phyloP scores from a whole-genome alignment of 257 asterid species.

The Ocimum tenuiflorum region DNA sequence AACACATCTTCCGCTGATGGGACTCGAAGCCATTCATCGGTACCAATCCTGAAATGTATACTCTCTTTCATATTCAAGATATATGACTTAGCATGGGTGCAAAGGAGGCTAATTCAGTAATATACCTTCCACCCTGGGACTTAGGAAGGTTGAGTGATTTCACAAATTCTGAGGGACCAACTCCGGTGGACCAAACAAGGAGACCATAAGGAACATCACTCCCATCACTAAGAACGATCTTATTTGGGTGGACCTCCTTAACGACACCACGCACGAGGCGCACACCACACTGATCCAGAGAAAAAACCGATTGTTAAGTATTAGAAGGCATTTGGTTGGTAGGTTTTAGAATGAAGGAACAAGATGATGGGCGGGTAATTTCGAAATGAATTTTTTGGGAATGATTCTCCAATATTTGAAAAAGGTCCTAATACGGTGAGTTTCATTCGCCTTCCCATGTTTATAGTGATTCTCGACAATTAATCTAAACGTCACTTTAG shows the following conservation, averaged over 20 bases:
- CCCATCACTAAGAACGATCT: conserved; percentile 78
- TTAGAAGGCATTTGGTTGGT: too few species aligned
- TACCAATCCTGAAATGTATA: conserved; percentile 51
- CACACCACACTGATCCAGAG: conserved; percentile 51
- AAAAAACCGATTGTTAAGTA: background rate
- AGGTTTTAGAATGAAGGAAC: too few species aligned
- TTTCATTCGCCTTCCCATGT: too few species aligned
- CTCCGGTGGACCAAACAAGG: conserved; percentile 93
- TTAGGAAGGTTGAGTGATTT: conserved; percentile 61
- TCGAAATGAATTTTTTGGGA: too few species aligned
- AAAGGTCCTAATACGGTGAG: too few species aligned
- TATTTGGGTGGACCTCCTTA: conserved; percentile 62
- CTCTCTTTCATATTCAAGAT: background rate
- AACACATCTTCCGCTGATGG: conserved; percentile 78
- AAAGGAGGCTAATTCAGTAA: background rate
- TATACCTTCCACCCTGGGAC: conserved; percentile 90
- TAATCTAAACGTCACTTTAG: too few species aligned
- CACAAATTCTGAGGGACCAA: conserved; percentile 75
- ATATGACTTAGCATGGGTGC: background rate
- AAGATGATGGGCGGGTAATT: too few species aligned
- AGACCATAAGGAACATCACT: conserved; percentile 94
- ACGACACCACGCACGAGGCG: conserved; percentile 90
- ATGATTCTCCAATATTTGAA: too few species aligned
- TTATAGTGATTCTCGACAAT: too few species aligned
- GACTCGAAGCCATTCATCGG: conserved; percentile 81